Evolutionary conservation across 1,139 yeast genomes (phyloP).

Genomic region (Torulaspora pretoriensis): DNA sequence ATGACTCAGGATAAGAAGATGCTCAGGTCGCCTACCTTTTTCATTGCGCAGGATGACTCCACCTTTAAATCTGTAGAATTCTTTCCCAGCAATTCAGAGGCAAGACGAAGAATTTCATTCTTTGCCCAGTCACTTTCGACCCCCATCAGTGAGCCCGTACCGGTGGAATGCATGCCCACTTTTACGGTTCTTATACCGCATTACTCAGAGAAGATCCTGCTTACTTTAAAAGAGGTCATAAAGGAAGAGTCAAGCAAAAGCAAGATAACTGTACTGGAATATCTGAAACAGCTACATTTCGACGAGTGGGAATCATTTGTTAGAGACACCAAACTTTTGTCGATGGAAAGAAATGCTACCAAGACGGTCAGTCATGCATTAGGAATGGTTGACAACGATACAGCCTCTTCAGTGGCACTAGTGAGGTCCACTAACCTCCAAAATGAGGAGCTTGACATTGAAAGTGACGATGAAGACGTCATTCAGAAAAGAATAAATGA

Average conservation of each 20-base stretch:
- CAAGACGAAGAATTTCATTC: conserved; percentile 74
- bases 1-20: conserved; percentile 39
- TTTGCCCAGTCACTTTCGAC: conserved; percentile 85
- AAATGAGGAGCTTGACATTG: conserved; percentile 3
- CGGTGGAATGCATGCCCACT: conserved; percentile 72
- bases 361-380: conserved; percentile 7
- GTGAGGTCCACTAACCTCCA: background rate
- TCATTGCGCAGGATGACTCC: conserved; percentile 72
- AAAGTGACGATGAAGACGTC: conserved; percentile 31
- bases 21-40: conserved; percentile 60
- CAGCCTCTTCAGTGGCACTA: background rate
- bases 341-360: conserved; percentile 31
- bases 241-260: conserved; percentile 55
- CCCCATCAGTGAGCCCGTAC: conserved; percentile 67
- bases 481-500: conserved; percentile 47
- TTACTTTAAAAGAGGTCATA: conserved; percentile 63
- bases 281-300: conserved; percentile 63
- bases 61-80: conserved; percentile 61
- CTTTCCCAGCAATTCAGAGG: conserved; percentile 64
- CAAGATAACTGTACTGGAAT: conserved; percentile 66
- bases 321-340: conserved; percentile 51
- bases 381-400: conserved; percentile 10
- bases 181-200: conserved; percentile 87
- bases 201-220: conserved; percentile 68
- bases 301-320: conserved; percentile 78